Evolutionary conservation across 2,329 filamentous ascomycete genomes (phyloP).

Genomic region (Fusarium sp.): DNA sequence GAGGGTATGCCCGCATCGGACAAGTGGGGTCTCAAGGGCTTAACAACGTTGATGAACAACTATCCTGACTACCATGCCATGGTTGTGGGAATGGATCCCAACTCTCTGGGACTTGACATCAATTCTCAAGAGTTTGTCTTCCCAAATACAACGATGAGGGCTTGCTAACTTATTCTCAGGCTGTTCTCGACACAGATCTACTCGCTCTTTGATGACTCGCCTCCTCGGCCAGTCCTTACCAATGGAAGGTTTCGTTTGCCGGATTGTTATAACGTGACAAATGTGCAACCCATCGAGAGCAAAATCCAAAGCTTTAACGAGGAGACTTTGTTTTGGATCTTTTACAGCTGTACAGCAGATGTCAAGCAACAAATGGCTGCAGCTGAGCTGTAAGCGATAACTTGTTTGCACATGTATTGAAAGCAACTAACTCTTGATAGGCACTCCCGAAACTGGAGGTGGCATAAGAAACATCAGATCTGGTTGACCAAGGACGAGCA

Average conservation of each 20-base stretch:
- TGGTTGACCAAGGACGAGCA: slow-evolving; percentile 77
- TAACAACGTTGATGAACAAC: slow-evolving; percentile 73
- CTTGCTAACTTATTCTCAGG: slow-evolving; percentile 52
- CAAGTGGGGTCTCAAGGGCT: slow-evolving; percentile 74
- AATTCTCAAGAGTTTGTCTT: slow-evolving; percentile 67
- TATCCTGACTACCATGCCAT: slow-evolving; percentile 73
- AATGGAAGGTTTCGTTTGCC: slow-evolving; percentile 68
- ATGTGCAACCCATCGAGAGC: slow-evolving; percentile 73
- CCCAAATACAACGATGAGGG: not conserved
- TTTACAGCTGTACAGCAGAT: slow-evolving; percentile 74
- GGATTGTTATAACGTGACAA: slow-evolving; percentile 75
- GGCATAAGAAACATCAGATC: slow-evolving; percentile 74
- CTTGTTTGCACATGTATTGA: not conserved
- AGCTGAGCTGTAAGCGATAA: slow-evolving; percentile 66
- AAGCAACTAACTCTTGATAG: slow-evolving; percentile 53
- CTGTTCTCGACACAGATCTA: slow-evolving; percentile 70
- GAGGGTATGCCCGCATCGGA: slow-evolving; percentile 72
- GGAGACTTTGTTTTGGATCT: slow-evolving; percentile 77
- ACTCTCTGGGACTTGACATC: slow-evolving; percentile 68
- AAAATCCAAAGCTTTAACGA: slow-evolving; percentile 77
- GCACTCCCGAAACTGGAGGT: slow-evolving; percentile 74
- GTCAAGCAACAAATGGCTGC: slow-evolving; percentile 73
- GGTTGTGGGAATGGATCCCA: slow-evolving; percentile 70
- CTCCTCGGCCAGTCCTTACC: slow-evolving; percentile 66
- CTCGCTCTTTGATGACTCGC: slow-evolving; percentile 71